Conservation (phyloP, 345 rosid genomes). For the Corchorus olitorius region DNA sequence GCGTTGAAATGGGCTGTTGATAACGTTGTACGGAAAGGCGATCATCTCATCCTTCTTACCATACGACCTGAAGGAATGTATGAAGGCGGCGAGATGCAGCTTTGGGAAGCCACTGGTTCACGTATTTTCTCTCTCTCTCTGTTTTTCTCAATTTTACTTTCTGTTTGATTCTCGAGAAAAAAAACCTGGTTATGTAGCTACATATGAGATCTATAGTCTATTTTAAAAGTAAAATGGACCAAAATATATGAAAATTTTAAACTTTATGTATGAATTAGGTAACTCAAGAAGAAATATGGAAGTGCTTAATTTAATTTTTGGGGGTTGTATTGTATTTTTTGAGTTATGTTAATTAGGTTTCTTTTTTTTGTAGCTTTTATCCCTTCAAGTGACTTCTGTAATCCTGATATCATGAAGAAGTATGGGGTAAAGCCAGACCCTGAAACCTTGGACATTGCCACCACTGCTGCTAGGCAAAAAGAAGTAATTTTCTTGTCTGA, state of each 20-base stretch:
- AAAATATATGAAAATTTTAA: no score
- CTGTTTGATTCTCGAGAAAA: not conserved
- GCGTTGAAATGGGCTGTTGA: constrained; percentile 90
- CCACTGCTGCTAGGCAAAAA: constrained; percentile 58
- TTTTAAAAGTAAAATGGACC: no score
- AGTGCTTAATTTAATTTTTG: no score
- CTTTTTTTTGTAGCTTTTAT: constrained; percentile 55
- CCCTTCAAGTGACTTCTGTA: constrained; percentile 62
- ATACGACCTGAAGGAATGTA: constrained; percentile 55
- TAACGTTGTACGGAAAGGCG: constrained; percentile 75
- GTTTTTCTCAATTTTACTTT: not conserved
- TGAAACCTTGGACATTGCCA: constrained; percentile 68
- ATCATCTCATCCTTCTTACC: constrained; percentile 72
- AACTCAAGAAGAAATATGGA: no score
- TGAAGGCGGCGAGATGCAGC: constrained; percentile 88
- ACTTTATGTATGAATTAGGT: no score
- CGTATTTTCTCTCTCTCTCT: constrained; percentile 40
- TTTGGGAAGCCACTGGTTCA: constrained; percentile 86
- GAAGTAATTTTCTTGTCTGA: constrained; percentile 34
- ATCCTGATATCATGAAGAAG: constrained; percentile 64
- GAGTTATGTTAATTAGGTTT: no score
- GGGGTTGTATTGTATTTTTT: no score
- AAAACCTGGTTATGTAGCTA: no score
- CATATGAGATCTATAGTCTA: no score
- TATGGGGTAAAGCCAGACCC: constrained; percentile 70